Evolutionary conservation across 371 early-diverging fungal species (phyloP).

Genomic region (Mucor irregularis): DNA sequence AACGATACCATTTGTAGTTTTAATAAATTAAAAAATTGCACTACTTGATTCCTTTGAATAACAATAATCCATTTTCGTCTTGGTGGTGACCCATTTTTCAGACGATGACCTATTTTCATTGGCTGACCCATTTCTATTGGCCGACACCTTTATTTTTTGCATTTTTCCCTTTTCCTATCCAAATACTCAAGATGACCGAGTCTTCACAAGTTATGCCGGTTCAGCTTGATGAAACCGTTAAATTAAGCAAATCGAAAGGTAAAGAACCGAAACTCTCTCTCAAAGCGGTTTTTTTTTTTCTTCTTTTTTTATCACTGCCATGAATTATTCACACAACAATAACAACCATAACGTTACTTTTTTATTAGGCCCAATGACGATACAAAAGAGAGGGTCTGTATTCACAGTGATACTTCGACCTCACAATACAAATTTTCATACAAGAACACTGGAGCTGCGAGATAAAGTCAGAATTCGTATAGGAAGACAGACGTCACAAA

Average conservation of each 20-base stretch:
- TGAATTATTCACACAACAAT: background rate
- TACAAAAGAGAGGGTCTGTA: background rate
- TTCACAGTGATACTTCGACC: conserved; percentile 60
- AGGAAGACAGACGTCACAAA: conserved; percentile 74
- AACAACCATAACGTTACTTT: background rate
- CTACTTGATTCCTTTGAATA: too few species aligned
- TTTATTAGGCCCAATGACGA: conserved; percentile 1
- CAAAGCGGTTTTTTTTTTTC: background rate
- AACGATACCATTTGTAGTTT: too few species aligned
- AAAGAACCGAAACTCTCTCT: background rate
- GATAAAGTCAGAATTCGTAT: conserved; percentile 61
- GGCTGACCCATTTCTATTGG: too few species aligned
- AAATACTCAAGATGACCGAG: conserved; percentile 8
- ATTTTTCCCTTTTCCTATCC: background rate
- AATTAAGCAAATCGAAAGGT: conserved; percentile 14
- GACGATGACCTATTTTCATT: too few species aligned
- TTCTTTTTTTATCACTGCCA: background rate
- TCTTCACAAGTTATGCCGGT: conserved; percentile 14
- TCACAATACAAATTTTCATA: conserved; percentile 58
- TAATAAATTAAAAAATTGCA: too few species aligned
- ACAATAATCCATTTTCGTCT: too few species aligned
- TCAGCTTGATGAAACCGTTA: conserved; percentile 16
- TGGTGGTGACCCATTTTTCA: too few species aligned
- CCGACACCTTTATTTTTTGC: too few species aligned
- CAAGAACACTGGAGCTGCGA: conserved; percentile 66